Percentiles rank a stretch among this genome's conserved stretches.
These are phyloP conservation scores for Xerocomellus chrysenteron DNA, from an alignment of 768 basidiomycete species.

Conservation along the genomic window DNA sequence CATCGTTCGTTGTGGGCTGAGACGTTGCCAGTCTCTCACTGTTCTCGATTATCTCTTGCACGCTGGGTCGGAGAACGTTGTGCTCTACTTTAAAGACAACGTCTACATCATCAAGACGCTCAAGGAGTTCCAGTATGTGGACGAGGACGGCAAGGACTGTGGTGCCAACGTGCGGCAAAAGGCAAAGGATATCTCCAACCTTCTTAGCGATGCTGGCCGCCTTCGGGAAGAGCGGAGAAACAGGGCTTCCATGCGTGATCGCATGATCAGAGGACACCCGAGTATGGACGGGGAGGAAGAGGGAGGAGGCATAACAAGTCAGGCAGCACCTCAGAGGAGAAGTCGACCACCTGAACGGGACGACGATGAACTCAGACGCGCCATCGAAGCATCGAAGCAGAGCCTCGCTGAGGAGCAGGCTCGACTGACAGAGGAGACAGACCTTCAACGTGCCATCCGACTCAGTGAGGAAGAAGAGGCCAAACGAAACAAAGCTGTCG, in stretches of 20 bases:
- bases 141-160: slow-evolving; percentile 95
- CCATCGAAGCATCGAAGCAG: slow-evolving; percentile 89
- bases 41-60: slow-evolving; percentile 95
- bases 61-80: slow-evolving; percentile 96
- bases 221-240: slow-evolving; percentile 82
- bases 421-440: slow-evolving; percentile 68
- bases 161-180: slow-evolving; percentile 98
- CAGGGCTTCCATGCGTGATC: slow-evolving; percentile 90
- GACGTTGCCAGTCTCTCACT: slow-evolving; percentile 66
- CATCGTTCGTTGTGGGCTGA: slow-evolving; percentile 8
- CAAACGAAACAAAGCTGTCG: slow-evolving; percentile 64
- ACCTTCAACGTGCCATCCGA: slow-evolving; percentile 77
- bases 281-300: slow-evolving; percentile 37
- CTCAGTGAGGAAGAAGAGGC: slow-evolving; percentile 91
- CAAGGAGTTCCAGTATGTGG: slow-evolving; percentile 96
- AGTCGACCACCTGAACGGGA: slow-evolving; percentile 42
- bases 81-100: slow-evolving; percentile 98
- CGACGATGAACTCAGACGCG: slow-evolving; percentile 81
- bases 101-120: slow-evolving; percentile 97
- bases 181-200: slow-evolving; percentile 96
- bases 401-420: slow-evolving; percentile 68
- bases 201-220: slow-evolving; percentile 82
- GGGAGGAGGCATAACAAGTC: slow-evolving; percentile 4
- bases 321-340: slow-evolving; percentile 16
- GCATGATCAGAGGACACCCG: slow-evolving; percentile 73